These are phyloP conservation scores for thale cress (Arabidopsis thaliana) DNA, from an alignment of 345 rosid genomes.

Conservation along the genomic window DNA sequence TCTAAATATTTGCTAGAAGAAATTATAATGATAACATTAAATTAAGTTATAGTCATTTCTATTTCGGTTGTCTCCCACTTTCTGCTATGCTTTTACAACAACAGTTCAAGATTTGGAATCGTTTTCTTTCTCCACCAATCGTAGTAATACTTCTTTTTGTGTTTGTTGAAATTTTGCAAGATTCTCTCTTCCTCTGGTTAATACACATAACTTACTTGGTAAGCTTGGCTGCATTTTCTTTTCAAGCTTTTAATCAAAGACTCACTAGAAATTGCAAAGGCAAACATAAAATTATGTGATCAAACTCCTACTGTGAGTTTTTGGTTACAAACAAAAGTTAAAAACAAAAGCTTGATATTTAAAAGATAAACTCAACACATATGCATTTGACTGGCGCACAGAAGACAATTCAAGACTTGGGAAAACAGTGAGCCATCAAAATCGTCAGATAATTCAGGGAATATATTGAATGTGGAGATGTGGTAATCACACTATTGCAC, in stretches of 20 bases:
- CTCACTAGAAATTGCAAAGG: not conserved
- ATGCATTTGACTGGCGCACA: constrained; percentile 11
- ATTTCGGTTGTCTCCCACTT: constrained; percentile 36
- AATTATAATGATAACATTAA: constrained; percentile 19
- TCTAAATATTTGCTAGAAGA: not conserved
- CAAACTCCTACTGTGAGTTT: too few species aligned
- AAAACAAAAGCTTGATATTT: not conserved
- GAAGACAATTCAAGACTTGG: not conserved
- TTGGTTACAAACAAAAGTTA: too few species aligned
- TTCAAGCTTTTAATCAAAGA: not conserved
- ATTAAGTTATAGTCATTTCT: constrained; percentile 23
- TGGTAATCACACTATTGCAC: constrained; percentile 20
- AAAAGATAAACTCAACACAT: not conserved
- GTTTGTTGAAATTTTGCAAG: constrained; percentile 5
- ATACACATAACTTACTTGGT: not conserved
- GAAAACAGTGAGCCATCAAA: constrained; percentile 26
- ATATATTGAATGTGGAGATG: constrained; percentile 18
- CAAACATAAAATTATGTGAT: not conserved
- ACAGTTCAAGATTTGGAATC: constrained; percentile 20
- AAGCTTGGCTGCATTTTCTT: not conserved
- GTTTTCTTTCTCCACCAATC: constrained; percentile 24
- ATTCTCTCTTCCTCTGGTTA: not conserved
- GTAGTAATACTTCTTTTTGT: not conserved
- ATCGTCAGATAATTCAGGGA: not conserved
- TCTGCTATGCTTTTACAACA: constrained; percentile 25